phyloP scores from a whole-genome alignment of 139 green algal genomes.

The Chlamydomonas urium region DNA sequence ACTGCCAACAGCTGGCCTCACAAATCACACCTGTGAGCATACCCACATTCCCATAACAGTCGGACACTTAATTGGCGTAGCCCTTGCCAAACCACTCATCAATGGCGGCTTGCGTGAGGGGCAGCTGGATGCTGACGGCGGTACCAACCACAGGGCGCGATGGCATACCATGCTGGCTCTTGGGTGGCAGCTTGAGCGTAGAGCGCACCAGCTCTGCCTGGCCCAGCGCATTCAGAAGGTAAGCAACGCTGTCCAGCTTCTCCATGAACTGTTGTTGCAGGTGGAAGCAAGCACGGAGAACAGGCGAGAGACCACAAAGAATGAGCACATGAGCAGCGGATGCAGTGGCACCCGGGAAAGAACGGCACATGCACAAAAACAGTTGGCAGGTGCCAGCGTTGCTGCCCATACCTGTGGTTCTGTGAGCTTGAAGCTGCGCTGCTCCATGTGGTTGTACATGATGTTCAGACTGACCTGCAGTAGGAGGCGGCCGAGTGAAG shows the following conservation, averaged over 20 bases:
- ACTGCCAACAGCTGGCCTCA: too few species aligned
- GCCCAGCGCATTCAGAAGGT: slow-evolving; percentile 40
- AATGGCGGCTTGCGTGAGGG: slow-evolving; percentile 31
- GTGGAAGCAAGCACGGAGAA: background rate
- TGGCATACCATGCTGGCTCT: slow-evolving; percentile 44
- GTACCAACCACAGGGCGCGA: slow-evolving; percentile 49
- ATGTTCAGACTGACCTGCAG: slow-evolving; percentile 33
- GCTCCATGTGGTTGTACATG: slow-evolving; percentile 52
- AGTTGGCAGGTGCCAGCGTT: too few species aligned
- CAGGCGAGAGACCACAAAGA: background rate
- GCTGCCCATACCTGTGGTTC: slow-evolving; percentile 19
- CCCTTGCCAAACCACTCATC: slow-evolving; percentile 48
- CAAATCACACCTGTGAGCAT: too few species aligned
- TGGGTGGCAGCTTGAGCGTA: slow-evolving; percentile 31
- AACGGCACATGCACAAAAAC: too few species aligned
- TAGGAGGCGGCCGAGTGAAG: too few species aligned
- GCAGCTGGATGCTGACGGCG: slow-evolving; percentile 46
- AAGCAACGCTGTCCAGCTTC: slow-evolving; percentile 40
- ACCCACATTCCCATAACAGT: too few species aligned
- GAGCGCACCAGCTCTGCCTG: slow-evolving; percentile 44
- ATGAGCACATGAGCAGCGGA: background rate
- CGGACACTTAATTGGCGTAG: slow-evolving; percentile 24
- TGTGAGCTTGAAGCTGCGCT: slow-evolving; percentile 50
- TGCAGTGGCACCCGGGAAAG: too few species aligned
- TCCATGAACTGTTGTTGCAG: slow-evolving; percentile 45